Conservation (phyloP, 1,284 basidiomycete species). For the Rhodotorula sp. region DNA sequence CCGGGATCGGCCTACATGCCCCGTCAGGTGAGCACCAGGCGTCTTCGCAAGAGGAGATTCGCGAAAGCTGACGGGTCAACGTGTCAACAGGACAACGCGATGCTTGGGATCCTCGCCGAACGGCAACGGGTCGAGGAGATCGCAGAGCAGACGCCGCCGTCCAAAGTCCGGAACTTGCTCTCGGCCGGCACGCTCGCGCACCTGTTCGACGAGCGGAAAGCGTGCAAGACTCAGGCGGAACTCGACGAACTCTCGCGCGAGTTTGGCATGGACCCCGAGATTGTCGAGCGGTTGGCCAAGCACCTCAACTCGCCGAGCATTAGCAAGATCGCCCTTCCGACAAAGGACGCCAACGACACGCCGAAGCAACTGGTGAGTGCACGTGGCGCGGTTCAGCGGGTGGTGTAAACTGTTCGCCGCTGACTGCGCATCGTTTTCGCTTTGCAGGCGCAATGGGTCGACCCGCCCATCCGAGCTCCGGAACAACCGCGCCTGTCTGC, state of each 20-base stretch:
- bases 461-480: constrained; percentile 6
- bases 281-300: constrained; percentile 22
- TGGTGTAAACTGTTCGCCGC: neutral
- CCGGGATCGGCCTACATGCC: neutral
- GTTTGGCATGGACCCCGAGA: constrained; percentile 34
- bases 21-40: neutral
- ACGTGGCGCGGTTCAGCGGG: too few species aligned
- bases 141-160: constrained; percentile 10
- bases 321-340: constrained; percentile 23
- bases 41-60: neutral
- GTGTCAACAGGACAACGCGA: constrained; percentile 32
- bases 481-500: neutral
- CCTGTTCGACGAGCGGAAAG: constrained; percentile 38
- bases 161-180: constrained; percentile 17
- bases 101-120: constrained; percentile 37
- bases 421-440: neutral
- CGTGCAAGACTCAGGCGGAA: constrained; percentile 11
- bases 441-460: constrained; percentile 27
- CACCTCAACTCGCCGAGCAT: constrained; percentile 31
- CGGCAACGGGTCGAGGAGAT: constrained; percentile 23
- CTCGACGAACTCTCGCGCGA: constrained; percentile 24
- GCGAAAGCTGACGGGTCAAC: neutral
- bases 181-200: constrained; percentile 26
- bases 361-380: constrained; percentile 26
- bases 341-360: constrained; percentile 26